Percentiles rank a stretch among this genome's conserved stretches.
phyloP scores from a whole-genome alignment of 2,329 filamentous ascomycete genomes.

The Fusarium praegraminearum region DNA sequence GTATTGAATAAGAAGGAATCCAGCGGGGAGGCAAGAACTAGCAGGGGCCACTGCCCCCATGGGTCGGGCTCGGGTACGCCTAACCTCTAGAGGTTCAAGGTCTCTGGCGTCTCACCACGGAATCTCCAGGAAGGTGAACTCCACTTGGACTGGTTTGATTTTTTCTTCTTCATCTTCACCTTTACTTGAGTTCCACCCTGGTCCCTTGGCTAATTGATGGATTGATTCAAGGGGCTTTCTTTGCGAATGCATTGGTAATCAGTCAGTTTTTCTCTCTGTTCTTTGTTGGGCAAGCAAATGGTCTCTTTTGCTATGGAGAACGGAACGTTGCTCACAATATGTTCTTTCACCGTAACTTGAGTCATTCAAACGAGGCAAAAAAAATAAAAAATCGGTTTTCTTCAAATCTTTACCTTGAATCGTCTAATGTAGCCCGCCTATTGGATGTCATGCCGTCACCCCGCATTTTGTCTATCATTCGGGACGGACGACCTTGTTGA shows the following conservation, averaged over 20 bases:
- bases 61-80: slow-evolving; percentile 44
- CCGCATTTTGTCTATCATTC: slow-evolving; percentile 37
- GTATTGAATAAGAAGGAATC: background rate
- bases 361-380: slow-evolving; percentile 5
- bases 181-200: slow-evolving; percentile 31
- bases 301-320: background rate
- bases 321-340: background rate
- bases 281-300: background rate
- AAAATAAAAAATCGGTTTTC: background rate
- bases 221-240: slow-evolving; percentile 13
- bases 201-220: slow-evolving; percentile 27
- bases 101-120: slow-evolving; percentile 46
- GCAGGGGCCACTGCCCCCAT: background rate
- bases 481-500: slow-evolving; percentile 37
- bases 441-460: slow-evolving; percentile 39
- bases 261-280: background rate
- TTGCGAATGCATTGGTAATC: slow-evolving; percentile 27
- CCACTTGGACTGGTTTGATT: slow-evolving; percentile 18
- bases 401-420: slow-evolving; percentile 1
- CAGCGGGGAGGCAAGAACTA: slow-evolving; percentile 5
- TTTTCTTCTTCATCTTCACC: background rate
- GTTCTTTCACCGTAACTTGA: slow-evolving; percentile 9
- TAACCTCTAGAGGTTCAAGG: slow-evolving; percentile 50
- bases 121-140: slow-evolving; percentile 38
- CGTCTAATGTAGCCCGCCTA: slow-evolving; percentile 16